Evolutionary conservation across 768 basidiomycete genomes (phyloP).

Genomic region (Sistotremastrum niveocremeum): DNA sequence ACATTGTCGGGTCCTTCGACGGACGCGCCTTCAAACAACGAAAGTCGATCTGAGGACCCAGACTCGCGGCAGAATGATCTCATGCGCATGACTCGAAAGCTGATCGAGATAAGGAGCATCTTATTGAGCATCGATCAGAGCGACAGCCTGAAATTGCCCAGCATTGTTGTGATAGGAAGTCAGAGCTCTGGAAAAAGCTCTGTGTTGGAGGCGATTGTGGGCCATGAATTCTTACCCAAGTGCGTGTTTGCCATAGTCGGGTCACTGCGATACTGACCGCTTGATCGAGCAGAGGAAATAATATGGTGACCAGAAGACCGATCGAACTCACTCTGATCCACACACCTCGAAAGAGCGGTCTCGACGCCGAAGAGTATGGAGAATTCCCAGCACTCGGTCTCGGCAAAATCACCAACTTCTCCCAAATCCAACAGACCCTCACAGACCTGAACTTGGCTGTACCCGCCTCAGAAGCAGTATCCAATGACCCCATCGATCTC

Average conservation of each 20-base stretch:
- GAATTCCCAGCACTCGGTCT: constrained; percentile 87
- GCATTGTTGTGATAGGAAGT: constrained; percentile 96
- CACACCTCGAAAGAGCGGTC: constrained; percentile 51
- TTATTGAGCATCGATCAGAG: constrained; percentile 94
- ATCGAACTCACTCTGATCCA: constrained; percentile 97
- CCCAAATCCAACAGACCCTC: constrained; percentile 82
- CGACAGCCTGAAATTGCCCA: constrained; percentile 86
- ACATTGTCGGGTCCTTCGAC: constrained; percentile 59
- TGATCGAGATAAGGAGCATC: constrained; percentile 93
- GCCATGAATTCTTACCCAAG: constrained; percentile 97
- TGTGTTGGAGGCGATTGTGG: constrained; percentile 93
- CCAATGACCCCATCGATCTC: constrained; percentile 90
- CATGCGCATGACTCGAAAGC: constrained; percentile 85
- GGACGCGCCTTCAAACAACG: constrained; percentile 30
- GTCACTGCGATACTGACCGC: background rate
- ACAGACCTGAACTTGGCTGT: constrained; percentile 94
- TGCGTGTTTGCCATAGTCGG: constrained; percentile 27
- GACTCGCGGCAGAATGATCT: constrained; percentile 64
- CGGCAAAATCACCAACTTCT: constrained; percentile 82
- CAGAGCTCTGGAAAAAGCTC: constrained; percentile 99
- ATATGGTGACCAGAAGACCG: constrained; percentile 98
- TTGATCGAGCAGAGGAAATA: constrained; percentile 59
- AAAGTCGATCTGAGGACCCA: constrained; percentile 16
- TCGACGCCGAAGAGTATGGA: constrained; percentile 65
- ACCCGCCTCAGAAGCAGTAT: constrained; percentile 79